Base-by-base conservation (phyloP, 257 asterid genomes). In the Solanum medicagineum region DNA sequence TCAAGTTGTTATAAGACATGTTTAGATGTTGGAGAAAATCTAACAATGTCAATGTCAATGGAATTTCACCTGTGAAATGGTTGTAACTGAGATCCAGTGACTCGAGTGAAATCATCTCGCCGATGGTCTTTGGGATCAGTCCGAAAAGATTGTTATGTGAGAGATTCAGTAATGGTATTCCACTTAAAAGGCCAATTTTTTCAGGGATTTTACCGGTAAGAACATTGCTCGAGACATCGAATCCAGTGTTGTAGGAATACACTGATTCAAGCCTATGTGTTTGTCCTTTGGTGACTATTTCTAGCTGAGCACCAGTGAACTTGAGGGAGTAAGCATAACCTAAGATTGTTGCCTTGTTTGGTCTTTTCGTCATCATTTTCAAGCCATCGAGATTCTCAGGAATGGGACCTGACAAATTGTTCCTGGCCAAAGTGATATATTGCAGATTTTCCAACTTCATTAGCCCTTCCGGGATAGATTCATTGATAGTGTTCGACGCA, bases 1-100 rank as follows among this genome's bases (percentile, higher is more conserved):
- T 68, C 86, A 84, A 84, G 56, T 84, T 84, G 83, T 84, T 84
- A 36, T 36, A 71, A 2, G 86, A 84, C 17, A 84, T 8, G 42
- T 84, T 71, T 10, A 84, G 69, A 44, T 54, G 24, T 36, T 56
- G 36, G 16, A 84, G 83, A 9, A 62, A 62, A 63, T 83, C 77
- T 22, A 83, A 53, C 77, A 40, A 8, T 63, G 77, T 3, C 0
- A 55, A 17, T 55, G 86, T 70, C 4, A 32, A 45, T 22, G 86
- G 83, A 70, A 84, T 56, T 53, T 84, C 86, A 3, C 83, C 86
- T 65, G 4, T 84, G 1, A 84, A 47, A 10, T 55, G 63, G 22
- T 71, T 84, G 4, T 49, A 54, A 1, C 86, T 71, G 1, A 84
- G 60, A 16, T 71, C 86, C 54, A 84, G 42, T 15, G 86, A 70